Percentiles rank a stretch among this genome's conserved stretches.
These are phyloP conservation scores for Westerdykella sp. DNA, from an alignment of 2,329 filamentous ascomycete genomes.

Conservation along the genomic window DNA sequence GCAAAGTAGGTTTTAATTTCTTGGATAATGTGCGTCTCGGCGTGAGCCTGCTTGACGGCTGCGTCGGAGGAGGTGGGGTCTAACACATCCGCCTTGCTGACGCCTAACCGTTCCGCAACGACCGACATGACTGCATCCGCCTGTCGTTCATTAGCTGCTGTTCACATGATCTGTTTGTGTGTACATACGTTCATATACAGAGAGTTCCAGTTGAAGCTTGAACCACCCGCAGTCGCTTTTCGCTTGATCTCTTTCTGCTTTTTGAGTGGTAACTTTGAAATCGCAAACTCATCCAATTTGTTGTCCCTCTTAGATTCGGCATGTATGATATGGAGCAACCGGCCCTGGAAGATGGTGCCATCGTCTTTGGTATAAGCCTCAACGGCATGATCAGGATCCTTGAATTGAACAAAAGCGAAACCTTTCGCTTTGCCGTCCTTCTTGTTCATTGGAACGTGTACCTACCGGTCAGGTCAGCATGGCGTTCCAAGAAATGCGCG, in stretches of 20 bases:
- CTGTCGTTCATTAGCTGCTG: conserved; percentile 19
- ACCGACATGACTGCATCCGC: conserved; percentile 85
- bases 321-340: conserved; percentile 83
- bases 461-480: conserved; percentile 48
- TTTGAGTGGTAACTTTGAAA: conserved; percentile 89
- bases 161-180: not conserved
- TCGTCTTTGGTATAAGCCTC: conserved; percentile 75
- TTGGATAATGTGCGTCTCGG: conserved; percentile 92
- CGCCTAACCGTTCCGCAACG: conserved; percentile 75
- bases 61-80: conserved; percentile 95
- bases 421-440: conserved; percentile 72
- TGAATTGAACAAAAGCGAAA: conserved; percentile 80
- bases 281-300: conserved; percentile 77
- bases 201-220: conserved; percentile 96
- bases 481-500: not conserved
- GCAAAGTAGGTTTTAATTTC: conserved; percentile 91
- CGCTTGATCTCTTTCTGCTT: conserved; percentile 88
- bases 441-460: conserved; percentile 74
- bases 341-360: conserved; percentile 83
- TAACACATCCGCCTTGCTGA: conserved; percentile 84
- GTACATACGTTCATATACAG: conserved; percentile 82
- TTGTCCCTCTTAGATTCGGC: conserved; percentile 74
- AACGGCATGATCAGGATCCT: conserved; percentile 64
- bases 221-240: conserved; percentile 70
- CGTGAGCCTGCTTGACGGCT: conserved; percentile 92